A percentile compares a stretch with the other conserved stretches of the same genome.
phyloP scores from a whole-genome alignment of 495 filamentous ascomycete species.

The Cercophora newfieldiana region DNA sequence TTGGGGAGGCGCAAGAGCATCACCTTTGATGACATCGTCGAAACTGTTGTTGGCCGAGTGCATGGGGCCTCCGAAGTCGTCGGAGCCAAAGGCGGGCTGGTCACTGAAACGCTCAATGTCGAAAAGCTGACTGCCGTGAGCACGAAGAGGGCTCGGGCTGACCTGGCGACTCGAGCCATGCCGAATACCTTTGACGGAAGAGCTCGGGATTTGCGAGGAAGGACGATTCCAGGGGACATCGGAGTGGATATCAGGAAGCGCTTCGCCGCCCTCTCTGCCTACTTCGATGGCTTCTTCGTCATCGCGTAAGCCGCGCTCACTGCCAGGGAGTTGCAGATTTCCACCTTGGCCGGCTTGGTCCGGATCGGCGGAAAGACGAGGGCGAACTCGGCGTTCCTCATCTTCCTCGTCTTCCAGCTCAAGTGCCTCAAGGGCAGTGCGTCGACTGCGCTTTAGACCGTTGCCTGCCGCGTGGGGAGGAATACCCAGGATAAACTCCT shows the following conservation, averaged over 20 bases:
- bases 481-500: constrained; percentile 28
- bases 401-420: constrained; percentile 30
- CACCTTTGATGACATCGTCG: background rate
- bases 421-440: constrained; percentile 25
- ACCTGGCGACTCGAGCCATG: constrained; percentile 28
- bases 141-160: constrained; percentile 41
- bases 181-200: constrained; percentile 38
- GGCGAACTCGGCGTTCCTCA: constrained; percentile 29
- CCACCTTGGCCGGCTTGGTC: constrained; percentile 14
- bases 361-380: constrained; percentile 29
- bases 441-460: constrained; percentile 21
- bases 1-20: background rate
- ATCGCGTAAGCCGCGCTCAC: background rate
- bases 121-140: constrained; percentile 33
- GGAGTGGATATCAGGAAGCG: constrained; percentile 42
- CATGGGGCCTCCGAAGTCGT: constrained; percentile 26
- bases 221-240: constrained; percentile 49
- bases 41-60: constrained; percentile 18
- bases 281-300: constrained; percentile 37
- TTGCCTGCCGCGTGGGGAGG: constrained; percentile 27
- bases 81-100: constrained; percentile 31
- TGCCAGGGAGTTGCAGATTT: background rate
- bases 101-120: constrained; percentile 47
- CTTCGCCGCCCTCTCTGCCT: constrained; percentile 37
- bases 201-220: constrained; percentile 43